phyloP scores from a whole-genome alignment of 2,329 filamentous ascomycete genomes.

The Botrytis paeoniae region DNA sequence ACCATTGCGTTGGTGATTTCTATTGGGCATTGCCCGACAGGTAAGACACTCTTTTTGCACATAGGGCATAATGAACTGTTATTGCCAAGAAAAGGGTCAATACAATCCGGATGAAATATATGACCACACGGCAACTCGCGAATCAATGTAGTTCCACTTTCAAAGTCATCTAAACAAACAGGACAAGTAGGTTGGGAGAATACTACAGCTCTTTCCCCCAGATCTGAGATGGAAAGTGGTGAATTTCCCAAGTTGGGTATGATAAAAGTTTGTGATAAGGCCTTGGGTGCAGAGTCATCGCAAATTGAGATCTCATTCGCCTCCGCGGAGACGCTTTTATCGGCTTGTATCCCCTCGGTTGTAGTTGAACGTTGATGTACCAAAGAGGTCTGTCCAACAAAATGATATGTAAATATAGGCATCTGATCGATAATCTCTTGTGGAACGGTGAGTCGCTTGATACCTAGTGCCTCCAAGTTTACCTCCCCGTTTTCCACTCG shows the following conservation, averaged over 20 bases:
- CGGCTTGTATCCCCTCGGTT: not conserved
- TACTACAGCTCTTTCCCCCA: slow-evolving; percentile 39
- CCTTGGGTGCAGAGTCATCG: not conserved
- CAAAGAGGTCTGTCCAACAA: slow-evolving; percentile 40
- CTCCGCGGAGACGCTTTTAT: not conserved
- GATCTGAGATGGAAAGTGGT: not conserved
- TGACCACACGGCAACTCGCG: slow-evolving; percentile 86
- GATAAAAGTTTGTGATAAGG: not conserved
- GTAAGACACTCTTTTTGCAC: slow-evolving; percentile 82
- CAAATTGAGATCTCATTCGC: not conserved
- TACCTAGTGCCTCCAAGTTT: slow-evolving; percentile 80
- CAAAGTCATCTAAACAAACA: slow-evolving; percentile 85
- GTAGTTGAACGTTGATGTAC: slow-evolving; percentile 35
- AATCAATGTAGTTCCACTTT: slow-evolving; percentile 66
- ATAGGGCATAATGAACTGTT: slow-evolving; percentile 86
- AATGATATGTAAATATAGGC: slow-evolving; percentile 74
- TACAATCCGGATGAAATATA: slow-evolving; percentile 90
- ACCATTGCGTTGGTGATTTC: slow-evolving; percentile 84
- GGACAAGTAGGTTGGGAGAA: slow-evolving; percentile 78
- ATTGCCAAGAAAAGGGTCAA: slow-evolving; percentile 76
- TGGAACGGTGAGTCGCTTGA: slow-evolving; percentile 78
- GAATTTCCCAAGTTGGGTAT: not conserved
- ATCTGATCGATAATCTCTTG: slow-evolving; percentile 67
- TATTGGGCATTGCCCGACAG: slow-evolving; percentile 60
- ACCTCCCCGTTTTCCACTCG: slow-evolving; percentile 76